These are phyloP conservation scores for Alternaria consortialis DNA, from an alignment of 2,329 filamentous ascomycete genomes.

Conservation along the genomic window DNA sequence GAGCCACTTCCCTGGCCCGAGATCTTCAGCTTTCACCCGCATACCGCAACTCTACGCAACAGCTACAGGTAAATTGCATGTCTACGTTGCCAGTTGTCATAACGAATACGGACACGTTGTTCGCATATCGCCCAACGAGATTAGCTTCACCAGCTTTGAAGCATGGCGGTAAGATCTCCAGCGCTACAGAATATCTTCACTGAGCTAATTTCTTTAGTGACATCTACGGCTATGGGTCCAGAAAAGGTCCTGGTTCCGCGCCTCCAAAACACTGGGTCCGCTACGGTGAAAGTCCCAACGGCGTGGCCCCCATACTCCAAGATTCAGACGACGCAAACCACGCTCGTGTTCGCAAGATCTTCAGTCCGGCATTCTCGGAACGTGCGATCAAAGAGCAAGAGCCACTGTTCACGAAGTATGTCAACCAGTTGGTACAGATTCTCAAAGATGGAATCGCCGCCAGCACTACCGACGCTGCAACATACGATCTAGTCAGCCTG, in stretches of 20 bases:
- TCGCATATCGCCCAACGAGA: constrained; percentile 28
- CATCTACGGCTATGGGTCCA: constrained; percentile 29
- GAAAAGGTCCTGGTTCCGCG: constrained; percentile 8
- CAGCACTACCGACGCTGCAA: constrained; percentile 16
- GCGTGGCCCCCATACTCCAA: not conserved
- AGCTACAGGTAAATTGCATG: not conserved
- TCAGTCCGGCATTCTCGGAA: not conserved
- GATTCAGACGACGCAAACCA: not conserved
- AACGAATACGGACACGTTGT: constrained; percentile 43
- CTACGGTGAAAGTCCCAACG: not conserved
- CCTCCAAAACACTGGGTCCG: constrained; percentile 3
- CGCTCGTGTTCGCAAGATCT: not conserved
- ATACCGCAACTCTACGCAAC: constrained; percentile 9
- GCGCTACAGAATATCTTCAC: not conserved
- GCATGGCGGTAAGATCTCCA: constrained; percentile 15
- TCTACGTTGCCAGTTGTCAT: constrained; percentile 1
- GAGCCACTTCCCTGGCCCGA: constrained; percentile 53
- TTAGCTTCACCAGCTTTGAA: constrained; percentile 22
- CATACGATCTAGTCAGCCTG: constrained; percentile 39
- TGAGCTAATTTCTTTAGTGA: constrained; percentile 9
- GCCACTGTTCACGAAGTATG: not conserved
- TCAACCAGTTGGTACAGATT: not conserved
- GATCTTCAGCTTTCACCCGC: constrained; percentile 30
- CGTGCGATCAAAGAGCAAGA: not conserved
- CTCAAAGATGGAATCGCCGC: constrained; percentile 27